These are phyloP conservation scores for Colletotrichum endophyticum DNA, from an alignment of 2,329 filamentous ascomycete genomes.

Conservation along the genomic window DNA sequence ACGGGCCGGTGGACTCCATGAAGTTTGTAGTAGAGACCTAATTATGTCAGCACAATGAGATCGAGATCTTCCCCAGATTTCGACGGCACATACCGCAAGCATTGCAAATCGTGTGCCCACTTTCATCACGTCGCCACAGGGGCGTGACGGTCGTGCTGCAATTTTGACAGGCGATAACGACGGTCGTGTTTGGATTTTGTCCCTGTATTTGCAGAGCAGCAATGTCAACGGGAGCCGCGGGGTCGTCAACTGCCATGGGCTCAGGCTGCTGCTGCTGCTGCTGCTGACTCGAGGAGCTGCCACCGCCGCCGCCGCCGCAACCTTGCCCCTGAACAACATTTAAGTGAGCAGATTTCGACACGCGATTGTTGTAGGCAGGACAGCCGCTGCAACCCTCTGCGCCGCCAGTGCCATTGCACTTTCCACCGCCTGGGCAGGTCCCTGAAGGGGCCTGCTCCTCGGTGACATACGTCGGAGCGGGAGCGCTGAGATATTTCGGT, in stretches of 20 bases:
- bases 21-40: constrained; percentile 94
- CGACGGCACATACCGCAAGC: constrained; percentile 78
- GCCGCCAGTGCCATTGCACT: constrained; percentile 95
- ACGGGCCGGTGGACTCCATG: constrained; percentile 92
- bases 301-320: constrained; percentile 23
- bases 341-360: constrained; percentile 84
- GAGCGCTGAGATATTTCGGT: constrained; percentile 45
- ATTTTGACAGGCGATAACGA: constrained; percentile 93
- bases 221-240: constrained; percentile 52
- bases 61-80: constrained; percentile 1
- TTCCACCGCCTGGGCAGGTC: constrained; percentile 94
- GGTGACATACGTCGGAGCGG: constrained; percentile 74
- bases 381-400: constrained; percentile 95
- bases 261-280: constrained; percentile 24
- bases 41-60: constrained; percentile 15
- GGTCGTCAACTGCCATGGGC: constrained; percentile 34
- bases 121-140: constrained; percentile 92
- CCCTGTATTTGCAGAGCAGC: constrained; percentile 45
- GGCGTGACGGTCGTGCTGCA: constrained; percentile 97
- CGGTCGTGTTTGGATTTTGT: constrained; percentile 55
- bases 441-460: constrained; percentile 78
- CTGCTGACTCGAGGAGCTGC: constrained; percentile 15
- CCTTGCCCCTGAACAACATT: constrained; percentile 58
- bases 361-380: constrained; percentile 95
- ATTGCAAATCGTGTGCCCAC: constrained; percentile 97